Evolutionary conservation across 1,139 yeast species (phyloP), one percentile per base, ranked within the genome.

Genomic region (Groenewaldozyma auringiensis): DNA sequence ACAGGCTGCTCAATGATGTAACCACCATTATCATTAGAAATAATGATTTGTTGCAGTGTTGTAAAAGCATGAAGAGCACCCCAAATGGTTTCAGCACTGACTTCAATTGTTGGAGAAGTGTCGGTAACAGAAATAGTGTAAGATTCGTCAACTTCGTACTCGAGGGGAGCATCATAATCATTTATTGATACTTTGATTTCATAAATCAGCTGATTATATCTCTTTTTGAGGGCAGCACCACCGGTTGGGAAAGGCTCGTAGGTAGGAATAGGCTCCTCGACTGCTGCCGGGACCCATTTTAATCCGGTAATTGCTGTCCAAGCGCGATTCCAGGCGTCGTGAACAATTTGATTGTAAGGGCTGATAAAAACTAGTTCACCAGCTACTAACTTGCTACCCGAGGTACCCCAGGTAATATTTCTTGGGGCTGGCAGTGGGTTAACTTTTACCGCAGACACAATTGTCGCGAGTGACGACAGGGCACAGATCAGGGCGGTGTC

Each of bases 51-150:
- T 50, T 71, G 74, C 32, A 74, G 56, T 1, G 78, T 72, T 9
- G 68, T 61, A 21, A 74, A 62, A 0, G 71, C 75, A 53, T 72
- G 70, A 41, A 74, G 58, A 0, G 71, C 72, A 2, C 78, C 78
- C 75, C 76, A 73, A 4, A 62, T 50, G 1, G 75, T 72, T 8
- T 50, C 56, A 8, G 75, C 65, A 2, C 47, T 47, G 37, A 73
- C 65, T 1, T 42, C 38, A 21, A 72, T 56, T 2, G 50, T 41
- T 16, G 46, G 49, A 11, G 54, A 45, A 22, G 41, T 47, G 4
- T 41, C 34, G 6, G 50, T 43, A 18, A 60, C 46, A 2, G 48
- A 45, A 42, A 72, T 53, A n/a, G 55, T 47, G 53, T 71, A 72
- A 2, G 70, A 60, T 55, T 72, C 76, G 52, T 71, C 66, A 17